Percentiles rank a stretch among this genome's conserved stretches.
Evolutionary conservation across 2,329 filamentous ascomycete species (phyloP).

Genomic region (Aspergillus persii): DNA sequence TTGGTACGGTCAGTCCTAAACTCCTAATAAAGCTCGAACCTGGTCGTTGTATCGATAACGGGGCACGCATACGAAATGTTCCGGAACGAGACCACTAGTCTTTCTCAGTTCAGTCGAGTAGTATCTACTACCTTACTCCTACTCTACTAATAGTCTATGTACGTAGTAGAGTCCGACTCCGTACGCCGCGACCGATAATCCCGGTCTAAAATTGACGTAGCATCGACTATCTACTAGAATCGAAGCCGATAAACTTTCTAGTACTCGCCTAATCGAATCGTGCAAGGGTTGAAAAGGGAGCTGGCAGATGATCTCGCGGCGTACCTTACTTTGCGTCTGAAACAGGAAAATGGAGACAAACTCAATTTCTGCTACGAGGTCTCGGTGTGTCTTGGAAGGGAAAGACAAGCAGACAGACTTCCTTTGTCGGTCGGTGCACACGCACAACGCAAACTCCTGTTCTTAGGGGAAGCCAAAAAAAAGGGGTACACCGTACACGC

Average conservation of each 20-base stretch:
- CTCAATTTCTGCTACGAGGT: not conserved
- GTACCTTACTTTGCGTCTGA: not conserved
- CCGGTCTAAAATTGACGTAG: not conserved
- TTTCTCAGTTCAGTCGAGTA: too few species aligned
- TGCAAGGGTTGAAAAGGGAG: not conserved
- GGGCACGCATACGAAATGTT: not conserved
- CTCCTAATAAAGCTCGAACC: not conserved
- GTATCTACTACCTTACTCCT: not conserved
- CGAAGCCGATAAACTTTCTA: not conserved
- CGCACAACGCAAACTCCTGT: conserved; percentile 2
- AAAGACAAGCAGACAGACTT: conserved; percentile 2
- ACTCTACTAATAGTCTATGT: not conserved
- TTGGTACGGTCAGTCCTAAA: not conserved
- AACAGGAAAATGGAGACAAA: not conserved
- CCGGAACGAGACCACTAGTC: too few species aligned
- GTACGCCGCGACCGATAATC: not conserved
- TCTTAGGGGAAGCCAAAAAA: not conserved
- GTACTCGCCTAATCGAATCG: not conserved
- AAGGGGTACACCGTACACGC: not conserved
- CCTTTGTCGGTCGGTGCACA: not conserved
- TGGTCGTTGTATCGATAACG: not conserved
- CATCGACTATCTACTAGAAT: not conserved
- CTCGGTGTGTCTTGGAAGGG: not conserved
- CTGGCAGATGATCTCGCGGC: not conserved
- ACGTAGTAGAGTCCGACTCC: not conserved